These are phyloP conservation scores for Tylopilus plumbeoviolaceoides DNA, from an alignment of 768 basidiomycete species.

Conservation along the genomic window DNA sequence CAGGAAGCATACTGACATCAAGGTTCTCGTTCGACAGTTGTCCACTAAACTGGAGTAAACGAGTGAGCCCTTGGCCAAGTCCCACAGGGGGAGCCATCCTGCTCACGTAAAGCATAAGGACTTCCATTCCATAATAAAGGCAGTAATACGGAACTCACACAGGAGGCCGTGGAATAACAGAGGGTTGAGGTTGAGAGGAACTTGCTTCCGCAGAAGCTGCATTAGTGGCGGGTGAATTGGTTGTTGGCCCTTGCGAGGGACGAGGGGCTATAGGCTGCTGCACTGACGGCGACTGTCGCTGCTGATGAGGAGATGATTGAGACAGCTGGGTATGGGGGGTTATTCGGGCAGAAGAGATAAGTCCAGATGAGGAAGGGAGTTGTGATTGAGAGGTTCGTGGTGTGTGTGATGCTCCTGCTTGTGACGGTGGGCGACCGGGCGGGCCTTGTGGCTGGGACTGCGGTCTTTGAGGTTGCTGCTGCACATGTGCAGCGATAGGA, in stretches of 20 bases:
- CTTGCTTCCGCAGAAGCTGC: constrained; percentile 26
- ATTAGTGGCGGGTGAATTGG: constrained; percentile 23
- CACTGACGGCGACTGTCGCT: constrained; percentile 32
- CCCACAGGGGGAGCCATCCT: constrained; percentile 39
- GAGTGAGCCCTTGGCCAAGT: constrained; percentile 58
- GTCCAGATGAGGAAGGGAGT: constrained; percentile 31
- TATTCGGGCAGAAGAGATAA: constrained; percentile 29
- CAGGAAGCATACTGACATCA: constrained; percentile 32
- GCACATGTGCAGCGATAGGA: constrained; percentile 37
- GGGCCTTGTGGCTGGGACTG: constrained; percentile 56
- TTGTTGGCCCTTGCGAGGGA: constrained; percentile 28
- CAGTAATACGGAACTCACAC: constrained; percentile 25
- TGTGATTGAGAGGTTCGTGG: constrained; percentile 39
- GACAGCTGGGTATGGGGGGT: constrained; percentile 32
- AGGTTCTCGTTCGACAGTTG: constrained; percentile 52
- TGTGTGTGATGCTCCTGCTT: constrained; percentile 44
- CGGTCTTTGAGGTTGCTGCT: constrained; percentile 45
- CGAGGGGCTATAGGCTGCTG: constrained; percentile 37
- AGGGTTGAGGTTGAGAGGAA: constrained; percentile 31
- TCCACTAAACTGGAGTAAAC: constrained; percentile 69
- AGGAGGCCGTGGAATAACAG: constrained; percentile 26
- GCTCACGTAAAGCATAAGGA: constrained; percentile 18
- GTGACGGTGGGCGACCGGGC: constrained; percentile 49
- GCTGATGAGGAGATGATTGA: constrained; percentile 32
- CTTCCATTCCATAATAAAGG: not conserved